Percentiles rank a stretch among this genome's conserved stretches.
Conservation (phyloP, 192 early-diverging fungal species). For the Coemansia sp. region DNA sequence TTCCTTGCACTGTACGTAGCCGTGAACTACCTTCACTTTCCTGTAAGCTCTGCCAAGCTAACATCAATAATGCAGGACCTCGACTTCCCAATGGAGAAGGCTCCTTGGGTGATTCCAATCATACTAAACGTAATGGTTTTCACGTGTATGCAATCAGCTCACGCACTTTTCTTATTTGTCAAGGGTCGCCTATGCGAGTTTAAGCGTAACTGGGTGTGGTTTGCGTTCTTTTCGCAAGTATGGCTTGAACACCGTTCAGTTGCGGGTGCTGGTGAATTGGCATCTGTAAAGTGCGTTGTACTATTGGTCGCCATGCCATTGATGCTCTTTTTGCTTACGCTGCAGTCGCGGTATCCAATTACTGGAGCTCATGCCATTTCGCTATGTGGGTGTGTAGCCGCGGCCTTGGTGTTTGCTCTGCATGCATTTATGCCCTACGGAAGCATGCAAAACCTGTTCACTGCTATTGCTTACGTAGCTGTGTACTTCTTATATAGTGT, state of each 20-base stretch:
- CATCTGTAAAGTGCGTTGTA: background rate
- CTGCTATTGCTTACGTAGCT: background rate
- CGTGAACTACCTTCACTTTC: background rate
- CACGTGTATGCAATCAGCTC: background rate
- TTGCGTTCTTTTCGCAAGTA: background rate
- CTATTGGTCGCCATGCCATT: background rate
- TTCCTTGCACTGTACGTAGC: background rate
- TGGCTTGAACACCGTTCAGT: background rate
- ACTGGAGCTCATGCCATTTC: background rate
- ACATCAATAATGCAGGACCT: background rate
- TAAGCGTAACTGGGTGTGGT: background rate
- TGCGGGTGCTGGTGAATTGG: background rate
- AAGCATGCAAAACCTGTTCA: background rate
- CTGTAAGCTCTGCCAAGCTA: background rate
- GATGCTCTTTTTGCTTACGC: background rate
- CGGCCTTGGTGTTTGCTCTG: background rate
- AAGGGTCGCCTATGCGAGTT: background rate
- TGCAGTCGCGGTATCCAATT: background rate
- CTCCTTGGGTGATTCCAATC: background rate
- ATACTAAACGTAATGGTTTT: background rate
- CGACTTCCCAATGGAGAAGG: background rate
- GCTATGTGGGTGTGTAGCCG: background rate
- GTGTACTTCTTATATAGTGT: background rate
- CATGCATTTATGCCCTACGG: background rate
- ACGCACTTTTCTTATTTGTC: background rate